These are phyloP conservation scores for Adiantum capillusveneris DNA, from an alignment of 75 land plant species.

Conservation along the genomic window DNA sequence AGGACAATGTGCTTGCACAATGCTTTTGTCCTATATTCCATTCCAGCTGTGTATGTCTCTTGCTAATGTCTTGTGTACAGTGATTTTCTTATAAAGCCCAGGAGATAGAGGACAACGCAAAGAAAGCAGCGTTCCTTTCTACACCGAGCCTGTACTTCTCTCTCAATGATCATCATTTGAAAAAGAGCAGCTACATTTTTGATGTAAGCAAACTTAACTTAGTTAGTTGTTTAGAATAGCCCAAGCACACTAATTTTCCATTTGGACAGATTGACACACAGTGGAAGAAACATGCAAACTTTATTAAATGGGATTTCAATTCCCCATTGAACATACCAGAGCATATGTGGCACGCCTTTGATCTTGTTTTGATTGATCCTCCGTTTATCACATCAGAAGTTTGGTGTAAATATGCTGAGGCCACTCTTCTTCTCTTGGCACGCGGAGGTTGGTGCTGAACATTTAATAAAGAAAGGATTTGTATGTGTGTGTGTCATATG, in stretches of 20 bases:
- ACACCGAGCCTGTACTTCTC: conserved; percentile 42
- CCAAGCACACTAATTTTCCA: too few species aligned
- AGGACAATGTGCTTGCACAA: too few species aligned
- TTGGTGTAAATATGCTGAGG: conserved; percentile 40
- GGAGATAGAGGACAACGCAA: conserved; percentile 38
- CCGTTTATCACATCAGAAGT: conserved; percentile 35
- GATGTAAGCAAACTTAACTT: conserved; percentile 25
- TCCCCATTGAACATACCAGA: conserved; percentile 14
- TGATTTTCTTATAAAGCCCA: neutral
- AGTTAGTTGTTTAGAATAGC: too few species aligned
- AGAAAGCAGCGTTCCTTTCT: conserved; percentile 33
- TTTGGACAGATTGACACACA: conserved; percentile 27
- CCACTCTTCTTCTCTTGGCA: conserved; percentile 20
- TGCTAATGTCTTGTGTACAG: too few species aligned
- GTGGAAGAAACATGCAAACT: conserved; percentile 29
- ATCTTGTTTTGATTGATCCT: conserved; percentile 39
- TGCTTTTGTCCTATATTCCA: too few species aligned
- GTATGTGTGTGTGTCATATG: neutral
- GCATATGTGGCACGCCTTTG: conserved; percentile 23
- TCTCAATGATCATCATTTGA: conserved; percentile 18
- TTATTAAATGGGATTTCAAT: conserved; percentile 33
- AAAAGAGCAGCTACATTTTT: conserved; percentile 27
- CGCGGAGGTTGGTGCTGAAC: conserved; percentile 13
- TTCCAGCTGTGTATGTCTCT: too few species aligned
- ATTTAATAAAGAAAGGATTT: neutral